These are phyloP conservation scores for Colletotrichum shisoi DNA, from an alignment of 2,329 filamentous ascomycete species.

Conservation along the genomic window DNA sequence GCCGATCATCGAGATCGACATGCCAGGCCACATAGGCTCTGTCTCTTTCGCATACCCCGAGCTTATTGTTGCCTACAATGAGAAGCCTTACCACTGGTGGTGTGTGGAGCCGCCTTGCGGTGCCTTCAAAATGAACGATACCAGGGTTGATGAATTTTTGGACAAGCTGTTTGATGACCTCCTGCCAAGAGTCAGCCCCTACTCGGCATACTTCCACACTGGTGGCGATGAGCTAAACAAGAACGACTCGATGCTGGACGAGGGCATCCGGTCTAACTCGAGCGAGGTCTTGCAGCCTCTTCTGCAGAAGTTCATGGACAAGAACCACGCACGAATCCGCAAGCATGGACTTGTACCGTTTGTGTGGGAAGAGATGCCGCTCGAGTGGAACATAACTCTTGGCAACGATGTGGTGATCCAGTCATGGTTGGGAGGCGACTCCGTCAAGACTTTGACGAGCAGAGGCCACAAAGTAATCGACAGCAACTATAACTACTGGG, in stretches of 20 bases:
- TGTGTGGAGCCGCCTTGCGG: constrained; percentile 71
- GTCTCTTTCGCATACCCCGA: constrained; percentile 74
- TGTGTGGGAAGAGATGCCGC: constrained; percentile 88
- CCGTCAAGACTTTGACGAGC: constrained; percentile 67
- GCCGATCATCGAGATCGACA: constrained; percentile 79
- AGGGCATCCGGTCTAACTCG: constrained; percentile 73
- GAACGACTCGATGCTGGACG: constrained; percentile 77
- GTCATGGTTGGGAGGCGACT: constrained; percentile 73
- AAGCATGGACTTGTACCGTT: constrained; percentile 73
- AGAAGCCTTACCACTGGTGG: constrained; percentile 65
- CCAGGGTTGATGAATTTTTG: constrained; percentile 74
- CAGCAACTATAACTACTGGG: constrained; percentile 81
- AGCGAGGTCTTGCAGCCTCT: constrained; percentile 72
- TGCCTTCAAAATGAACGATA: constrained; percentile 78
- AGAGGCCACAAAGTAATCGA: constrained; percentile 75
- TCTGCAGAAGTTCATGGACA: constrained; percentile 78
- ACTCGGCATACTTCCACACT: constrained; percentile 80
- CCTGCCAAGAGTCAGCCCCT: constrained; percentile 73
- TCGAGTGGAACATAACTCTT: constrained; percentile 79
- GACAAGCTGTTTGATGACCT: constrained; percentile 77
- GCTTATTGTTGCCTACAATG: constrained; percentile 71
- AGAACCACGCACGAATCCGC: constrained; percentile 71
- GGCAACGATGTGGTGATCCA: constrained; percentile 78
- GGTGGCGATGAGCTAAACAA: constrained; percentile 88
- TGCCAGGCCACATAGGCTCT: constrained; percentile 78